Conservation (phyloP, 2,329 filamentous ascomycete genomes). For the Diaporthe aspalathi region DNA sequence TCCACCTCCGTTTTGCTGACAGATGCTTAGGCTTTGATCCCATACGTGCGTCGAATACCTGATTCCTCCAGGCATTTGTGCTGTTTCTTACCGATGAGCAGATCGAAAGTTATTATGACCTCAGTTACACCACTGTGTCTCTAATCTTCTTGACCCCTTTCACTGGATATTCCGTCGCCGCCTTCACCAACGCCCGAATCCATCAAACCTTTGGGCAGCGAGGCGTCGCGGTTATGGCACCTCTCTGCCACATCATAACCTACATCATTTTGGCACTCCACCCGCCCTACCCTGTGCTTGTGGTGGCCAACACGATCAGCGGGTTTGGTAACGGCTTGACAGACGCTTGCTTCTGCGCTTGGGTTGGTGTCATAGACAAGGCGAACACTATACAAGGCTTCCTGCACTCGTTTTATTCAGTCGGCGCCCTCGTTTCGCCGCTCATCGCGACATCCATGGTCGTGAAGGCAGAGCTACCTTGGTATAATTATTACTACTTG, state of each 20-base stretch:
- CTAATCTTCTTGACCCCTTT: slow-evolving; percentile 76
- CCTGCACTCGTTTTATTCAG: slow-evolving; percentile 77
- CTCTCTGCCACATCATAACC: slow-evolving; percentile 70
- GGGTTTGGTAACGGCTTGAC: slow-evolving; percentile 79
- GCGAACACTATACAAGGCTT: slow-evolving; percentile 80
- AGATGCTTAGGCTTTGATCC: slow-evolving; percentile 7
- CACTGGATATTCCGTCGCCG: slow-evolving; percentile 72
- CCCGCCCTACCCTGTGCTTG: slow-evolving; percentile 75
- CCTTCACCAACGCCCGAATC: slow-evolving; percentile 72
- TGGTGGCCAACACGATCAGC: slow-evolving; percentile 72
- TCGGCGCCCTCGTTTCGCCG: slow-evolving; percentile 77
- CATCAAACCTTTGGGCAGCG: slow-evolving; percentile 76
- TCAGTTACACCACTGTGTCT: slow-evolving; percentile 72
- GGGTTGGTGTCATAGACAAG: slow-evolving; percentile 76
- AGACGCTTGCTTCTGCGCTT: slow-evolving; percentile 70
- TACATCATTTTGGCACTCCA: slow-evolving; percentile 75
- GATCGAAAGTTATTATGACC: slow-evolving; percentile 71
- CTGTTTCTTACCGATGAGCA: slow-evolving; percentile 43
- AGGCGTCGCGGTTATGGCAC: slow-evolving; percentile 75
- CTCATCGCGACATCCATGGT: slow-evolving; percentile 80
- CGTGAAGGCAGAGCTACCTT: slow-evolving; percentile 68
- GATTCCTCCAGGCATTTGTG: not conserved
- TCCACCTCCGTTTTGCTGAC: not conserved
- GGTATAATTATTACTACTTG: slow-evolving; percentile 82
- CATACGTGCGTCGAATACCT: not conserved